Base-by-base conservation (phyloP, 352 stramenopile genomes). In the Albugo laibachii region DNA sequence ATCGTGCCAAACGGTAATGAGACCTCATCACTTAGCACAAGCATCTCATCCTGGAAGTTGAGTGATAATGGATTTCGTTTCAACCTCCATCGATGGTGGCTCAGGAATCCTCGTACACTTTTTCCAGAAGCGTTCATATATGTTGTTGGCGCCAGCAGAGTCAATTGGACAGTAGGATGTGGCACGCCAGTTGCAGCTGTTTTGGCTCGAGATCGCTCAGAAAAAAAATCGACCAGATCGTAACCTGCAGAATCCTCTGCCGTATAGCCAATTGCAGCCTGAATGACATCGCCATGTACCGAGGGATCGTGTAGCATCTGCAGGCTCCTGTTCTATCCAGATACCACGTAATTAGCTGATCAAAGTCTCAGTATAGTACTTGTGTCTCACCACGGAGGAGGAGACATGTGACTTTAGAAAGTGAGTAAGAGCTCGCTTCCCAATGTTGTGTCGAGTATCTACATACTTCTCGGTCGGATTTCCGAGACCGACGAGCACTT, bases 111-210 rank as follows among this genome's bases (percentile, higher is more conserved):
- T 40, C 73, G 61, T 16, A 91, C 78, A 0, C 75, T 68, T 27
- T 65, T 71, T 14, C 78, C 78, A 10, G 73, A 87, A 46, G 75
- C 76, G 56, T 92, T 92, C 79, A 92, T 92, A 56, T 75, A 92
- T 10, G 79, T 92, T 8, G 61, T 71, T 0, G 79, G 79, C 13
- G 81, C 58, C 45, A 92, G 55, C 40, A 87, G 42, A 16, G 77
- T 73, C 31, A 89, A 67, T 49, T 88, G 84, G 31, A 87, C 78
- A 24, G 63, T 47, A 5, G 66, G 56, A 45, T 88, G 76, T 2
- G 76, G 72, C 8, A 87, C 79, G 27, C 79, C 76, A 34, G 87
- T 72, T 2, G 59, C 63, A 41, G 80, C 18, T 37, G 79, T 92
- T 35, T 80, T 74, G 18, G 79, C 69, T 51, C 83, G 83, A 41